These are phyloP conservation scores for Hygrophila difformis DNA, from an alignment of 257 asterid species.

Conservation along the genomic window DNA sequence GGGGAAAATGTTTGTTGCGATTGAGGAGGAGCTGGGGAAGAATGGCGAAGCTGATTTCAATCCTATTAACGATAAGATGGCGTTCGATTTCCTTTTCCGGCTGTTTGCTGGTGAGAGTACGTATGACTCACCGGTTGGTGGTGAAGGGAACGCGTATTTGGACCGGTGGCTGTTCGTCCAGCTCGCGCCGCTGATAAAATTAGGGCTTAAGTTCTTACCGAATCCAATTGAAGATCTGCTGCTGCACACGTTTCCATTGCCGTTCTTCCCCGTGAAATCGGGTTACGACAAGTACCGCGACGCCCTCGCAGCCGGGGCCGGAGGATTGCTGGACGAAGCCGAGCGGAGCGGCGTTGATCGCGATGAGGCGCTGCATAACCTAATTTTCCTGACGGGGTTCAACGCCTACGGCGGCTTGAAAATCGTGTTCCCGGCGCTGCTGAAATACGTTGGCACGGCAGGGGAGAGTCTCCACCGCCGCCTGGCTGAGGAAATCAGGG, in stretches of 20 bases:
- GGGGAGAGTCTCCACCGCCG: constrained; percentile 23
- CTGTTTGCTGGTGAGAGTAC: constrained; percentile 18
- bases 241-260: constrained; percentile 28
- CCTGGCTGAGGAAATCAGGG: constrained; percentile 13
- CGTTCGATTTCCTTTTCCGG: constrained; percentile 26
- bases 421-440: constrained; percentile 20
- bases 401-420: constrained; percentile 30
- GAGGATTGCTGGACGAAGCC: constrained; percentile 24
- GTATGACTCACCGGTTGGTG: constrained; percentile 14
- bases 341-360: constrained; percentile 20
- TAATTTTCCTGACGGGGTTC: constrained; percentile 24
- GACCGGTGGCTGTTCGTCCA: constrained; percentile 26
- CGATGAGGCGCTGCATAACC: constrained; percentile 31
- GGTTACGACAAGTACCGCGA: constrained; percentile 18
- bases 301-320: constrained; percentile 10
- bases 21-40: constrained; percentile 18
- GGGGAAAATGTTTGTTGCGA: constrained; percentile 9
- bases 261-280: constrained; percentile 14
- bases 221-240: constrained; percentile 22
- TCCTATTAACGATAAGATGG: constrained; percentile 16
- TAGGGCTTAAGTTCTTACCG: constrained; percentile 27
- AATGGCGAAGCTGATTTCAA: constrained; percentile 20
- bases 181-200: constrained; percentile 23
- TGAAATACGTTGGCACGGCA: constrained; percentile 18
- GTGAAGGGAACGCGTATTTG: constrained; percentile 4